Evolutionary conservation across 2,329 filamentous ascomycete genomes (phyloP).

Genomic region (Aspergillus chevalieri): DNA sequence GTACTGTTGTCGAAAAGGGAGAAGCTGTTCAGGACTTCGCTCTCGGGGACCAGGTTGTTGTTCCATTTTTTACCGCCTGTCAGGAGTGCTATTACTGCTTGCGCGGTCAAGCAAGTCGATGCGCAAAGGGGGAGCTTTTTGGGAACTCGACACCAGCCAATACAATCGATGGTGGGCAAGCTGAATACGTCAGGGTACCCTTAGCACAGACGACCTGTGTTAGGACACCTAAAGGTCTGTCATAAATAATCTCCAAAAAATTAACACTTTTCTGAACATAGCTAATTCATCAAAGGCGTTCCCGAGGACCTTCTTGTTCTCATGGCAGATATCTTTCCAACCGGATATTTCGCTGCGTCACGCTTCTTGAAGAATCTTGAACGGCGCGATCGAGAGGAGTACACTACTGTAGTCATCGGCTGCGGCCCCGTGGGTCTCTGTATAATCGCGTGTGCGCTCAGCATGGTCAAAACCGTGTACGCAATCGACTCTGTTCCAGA

Average conservation of each 20-base stretch:
- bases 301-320: conserved; percentile 65
- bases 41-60: conserved; percentile 66
- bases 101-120: conserved; percentile 75
- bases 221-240: conserved; percentile 53
- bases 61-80: conserved; percentile 69
- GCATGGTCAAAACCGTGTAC: conserved; percentile 63
- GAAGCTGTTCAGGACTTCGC: conserved; percentile 59
- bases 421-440: conserved; percentile 78
- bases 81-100: conserved; percentile 60
- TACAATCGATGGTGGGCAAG: conserved; percentile 63
- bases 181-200: conserved; percentile 73
- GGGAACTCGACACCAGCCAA: conserved; percentile 50
- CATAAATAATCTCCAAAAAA: not conserved
- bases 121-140: conserved; percentile 60
- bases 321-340: conserved; percentile 85
- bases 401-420: conserved; percentile 64
- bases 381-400: conserved; percentile 33
- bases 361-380: conserved; percentile 55
- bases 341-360: conserved; percentile 64
- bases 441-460: conserved; percentile 63
- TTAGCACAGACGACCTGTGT: conserved; percentile 68
- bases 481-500: conserved; percentile 69
- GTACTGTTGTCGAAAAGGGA: conserved; percentile 62
- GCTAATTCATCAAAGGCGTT: conserved; percentile 34
- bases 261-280: not conserved